Conservation (phyloP, 768 basidiomycete genomes). For the Lactarius hatsudake region DNA sequence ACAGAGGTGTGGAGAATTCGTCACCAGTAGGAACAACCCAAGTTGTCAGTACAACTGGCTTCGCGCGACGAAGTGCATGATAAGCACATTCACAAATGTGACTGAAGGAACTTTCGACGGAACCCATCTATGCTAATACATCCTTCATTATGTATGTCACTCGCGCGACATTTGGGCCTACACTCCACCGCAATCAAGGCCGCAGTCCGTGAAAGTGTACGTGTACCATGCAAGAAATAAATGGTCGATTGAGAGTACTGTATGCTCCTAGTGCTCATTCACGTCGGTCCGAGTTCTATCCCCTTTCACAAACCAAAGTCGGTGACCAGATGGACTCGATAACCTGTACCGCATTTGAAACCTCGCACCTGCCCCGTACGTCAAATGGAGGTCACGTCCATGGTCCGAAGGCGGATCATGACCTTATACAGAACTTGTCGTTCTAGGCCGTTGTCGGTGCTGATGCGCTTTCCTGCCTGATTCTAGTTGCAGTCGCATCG, state of each 20-base stretch:
- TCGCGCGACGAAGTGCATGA: too few species aligned
- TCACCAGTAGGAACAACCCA: not conserved
- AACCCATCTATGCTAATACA: too few species aligned
- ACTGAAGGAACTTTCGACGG: too few species aligned
- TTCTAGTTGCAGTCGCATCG: slow-evolving; percentile 38
- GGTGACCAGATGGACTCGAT: too few species aligned
- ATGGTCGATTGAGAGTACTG: too few species aligned
- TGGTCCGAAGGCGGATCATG: not conserved
- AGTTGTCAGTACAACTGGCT: not conserved
- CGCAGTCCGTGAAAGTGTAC: too few species aligned
- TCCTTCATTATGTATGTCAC: too few species aligned
- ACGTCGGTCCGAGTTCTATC: not conserved
- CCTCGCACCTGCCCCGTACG: not conserved
- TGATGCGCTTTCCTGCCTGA: slow-evolving; percentile 9
- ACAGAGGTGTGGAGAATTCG: not conserved
- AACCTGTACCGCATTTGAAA: too few species aligned
- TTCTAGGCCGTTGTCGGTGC: slow-evolving; percentile 5
- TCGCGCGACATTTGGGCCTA: too few species aligned
- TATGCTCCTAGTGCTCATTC: not conserved
- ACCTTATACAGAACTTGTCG: not conserved
- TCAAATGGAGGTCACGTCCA: not conserved
- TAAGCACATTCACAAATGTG: too few species aligned
- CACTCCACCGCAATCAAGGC: too few species aligned
- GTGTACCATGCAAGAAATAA: too few species aligned
- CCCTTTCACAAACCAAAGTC: not conserved